phyloP scores from a whole-genome alignment of 768 basidiomycete species.

The Leccinum olivaceopallidum region DNA sequence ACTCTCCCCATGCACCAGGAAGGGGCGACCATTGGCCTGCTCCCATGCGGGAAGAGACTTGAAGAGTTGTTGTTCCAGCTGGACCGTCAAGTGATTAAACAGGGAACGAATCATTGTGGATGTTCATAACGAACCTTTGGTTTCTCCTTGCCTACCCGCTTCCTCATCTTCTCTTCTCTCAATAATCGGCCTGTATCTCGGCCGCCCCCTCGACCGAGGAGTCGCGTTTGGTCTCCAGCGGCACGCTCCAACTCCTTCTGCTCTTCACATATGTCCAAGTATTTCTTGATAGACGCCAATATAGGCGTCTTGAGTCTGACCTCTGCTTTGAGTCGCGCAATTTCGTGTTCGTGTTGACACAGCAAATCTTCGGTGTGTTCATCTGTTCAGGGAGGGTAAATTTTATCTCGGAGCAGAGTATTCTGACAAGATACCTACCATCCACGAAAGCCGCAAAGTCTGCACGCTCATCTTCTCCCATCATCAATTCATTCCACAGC shows the following conservation, averaged over 20 bases:
- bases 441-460: conserved; percentile 84
- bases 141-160: conserved; percentile 89
- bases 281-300: conserved; percentile 76
- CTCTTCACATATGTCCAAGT: conserved; percentile 88
- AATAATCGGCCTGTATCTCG: conserved; percentile 84
- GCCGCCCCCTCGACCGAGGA: conserved; percentile 71
- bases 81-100: conserved; percentile 36
- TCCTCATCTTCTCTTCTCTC: conserved; percentile 96
- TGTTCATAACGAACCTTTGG: conserved; percentile 61
- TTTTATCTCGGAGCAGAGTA: neutral
- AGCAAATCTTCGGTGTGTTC: conserved; percentile 90
- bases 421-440: conserved; percentile 47
- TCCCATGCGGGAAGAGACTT: conserved; percentile 86
- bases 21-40: conserved; percentile 64
- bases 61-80: conserved; percentile 91
- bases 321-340: conserved; percentile 79
- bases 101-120: neutral
- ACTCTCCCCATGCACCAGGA: conserved; percentile 83
- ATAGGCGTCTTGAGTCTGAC: conserved; percentile 75
- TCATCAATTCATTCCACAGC: conserved; percentile 86
- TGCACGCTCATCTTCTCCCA: conserved; percentile 77
- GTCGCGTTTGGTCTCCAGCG: conserved; percentile 77
- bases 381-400: conserved; percentile 43
- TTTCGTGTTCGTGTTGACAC: conserved; percentile 82
- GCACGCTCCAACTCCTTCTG: conserved; percentile 84